A percentile compares a stretch with the other conserved stretches of the same genome.
Evolutionary conservation across 306 rosid genomes (phyloP).

Genomic region (Gastrolobium villosum): DNA sequence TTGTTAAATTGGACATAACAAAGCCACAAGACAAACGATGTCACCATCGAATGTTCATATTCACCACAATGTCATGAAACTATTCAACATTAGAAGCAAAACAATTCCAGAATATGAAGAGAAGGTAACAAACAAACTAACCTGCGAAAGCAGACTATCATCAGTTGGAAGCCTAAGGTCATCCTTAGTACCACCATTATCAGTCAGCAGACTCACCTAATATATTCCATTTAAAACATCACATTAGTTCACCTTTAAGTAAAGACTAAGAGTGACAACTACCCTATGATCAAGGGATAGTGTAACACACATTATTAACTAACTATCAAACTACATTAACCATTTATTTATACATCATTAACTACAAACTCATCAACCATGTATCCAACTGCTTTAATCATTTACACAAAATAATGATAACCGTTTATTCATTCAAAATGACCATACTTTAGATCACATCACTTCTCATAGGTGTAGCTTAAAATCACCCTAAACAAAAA

Average conservation of each 20-base stretch:
- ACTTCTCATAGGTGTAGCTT: background rate
- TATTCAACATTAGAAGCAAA: constrained; percentile 29
- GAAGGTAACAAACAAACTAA: constrained; percentile 34
- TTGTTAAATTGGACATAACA: background rate
- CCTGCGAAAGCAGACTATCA: constrained; percentile 88
- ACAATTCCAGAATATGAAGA: background rate
- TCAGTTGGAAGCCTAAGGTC: constrained; percentile 96
- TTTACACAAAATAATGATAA: background rate
- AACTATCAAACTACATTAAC: constrained; percentile 4
- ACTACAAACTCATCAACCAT: background rate
- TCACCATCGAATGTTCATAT: constrained; percentile 5
- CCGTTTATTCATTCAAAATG: constrained; percentile 12
- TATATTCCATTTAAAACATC: constrained; percentile 33
- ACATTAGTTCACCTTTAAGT: constrained; percentile 12
- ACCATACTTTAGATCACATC: constrained; percentile 4
- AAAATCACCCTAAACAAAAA: background rate
- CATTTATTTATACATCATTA: constrained; percentile 13
- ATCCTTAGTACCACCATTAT: constrained; percentile 92
- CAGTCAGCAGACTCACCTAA: constrained; percentile 97
- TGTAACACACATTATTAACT: background rate
- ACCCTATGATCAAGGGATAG: background rate
- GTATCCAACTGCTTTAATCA: background rate
- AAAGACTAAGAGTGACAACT: background rate
- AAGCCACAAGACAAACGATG: background rate
- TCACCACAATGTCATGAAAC: background rate